These are phyloP conservation scores for Tricholoma sp. DNA, from an alignment of 768 basidiomycete genomes.

Conservation along the genomic window DNA sequence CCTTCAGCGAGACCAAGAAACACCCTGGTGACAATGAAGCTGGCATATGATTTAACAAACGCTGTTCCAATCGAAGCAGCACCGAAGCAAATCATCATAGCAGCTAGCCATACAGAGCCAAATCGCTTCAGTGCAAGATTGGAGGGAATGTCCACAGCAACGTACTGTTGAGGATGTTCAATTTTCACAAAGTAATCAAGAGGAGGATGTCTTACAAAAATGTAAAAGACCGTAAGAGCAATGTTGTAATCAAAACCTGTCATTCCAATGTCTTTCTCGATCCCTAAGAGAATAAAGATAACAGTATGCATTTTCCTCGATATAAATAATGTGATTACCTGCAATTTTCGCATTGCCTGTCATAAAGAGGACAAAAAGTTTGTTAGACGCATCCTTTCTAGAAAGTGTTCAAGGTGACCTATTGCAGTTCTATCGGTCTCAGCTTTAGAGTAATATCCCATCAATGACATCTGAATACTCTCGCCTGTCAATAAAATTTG, in stretches of 20 bases:
- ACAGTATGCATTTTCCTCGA: not conserved
- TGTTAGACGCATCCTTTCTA: not conserved
- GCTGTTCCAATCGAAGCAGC: constrained; percentile 17
- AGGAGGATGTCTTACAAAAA: constrained; percentile 12
- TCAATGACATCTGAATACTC: not conserved
- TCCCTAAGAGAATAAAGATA: constrained; percentile 5
- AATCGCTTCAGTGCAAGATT: constrained; percentile 18
- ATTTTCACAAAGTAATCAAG: not conserved
- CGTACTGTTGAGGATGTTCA: constrained; percentile 8
- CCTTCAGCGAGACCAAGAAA: constrained; percentile 23
- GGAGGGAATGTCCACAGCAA: constrained; percentile 18
- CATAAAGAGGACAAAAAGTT: not conserved
- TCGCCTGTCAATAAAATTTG: constrained; percentile 19
- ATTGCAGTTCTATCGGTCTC: constrained; percentile 14
- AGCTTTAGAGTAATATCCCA: not conserved
- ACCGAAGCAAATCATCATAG: constrained; percentile 15
- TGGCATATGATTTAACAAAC: constrained; percentile 17
- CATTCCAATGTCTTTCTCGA: constrained; percentile 31
- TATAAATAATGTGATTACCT: constrained; percentile 2
- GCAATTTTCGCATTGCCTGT: constrained; percentile 21
- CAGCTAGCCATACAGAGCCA: constrained; percentile 18
- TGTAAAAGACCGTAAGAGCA: constrained; percentile 30
- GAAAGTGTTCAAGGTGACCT: constrained; percentile 3
- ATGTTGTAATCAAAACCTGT: constrained; percentile 30
- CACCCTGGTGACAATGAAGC: constrained; percentile 19